Percentiles rank a stretch among this genome's conserved stretches.
Conservation (phyloP, 169 alveolate species). For the Plasmodium gallinaceum region DNA sequence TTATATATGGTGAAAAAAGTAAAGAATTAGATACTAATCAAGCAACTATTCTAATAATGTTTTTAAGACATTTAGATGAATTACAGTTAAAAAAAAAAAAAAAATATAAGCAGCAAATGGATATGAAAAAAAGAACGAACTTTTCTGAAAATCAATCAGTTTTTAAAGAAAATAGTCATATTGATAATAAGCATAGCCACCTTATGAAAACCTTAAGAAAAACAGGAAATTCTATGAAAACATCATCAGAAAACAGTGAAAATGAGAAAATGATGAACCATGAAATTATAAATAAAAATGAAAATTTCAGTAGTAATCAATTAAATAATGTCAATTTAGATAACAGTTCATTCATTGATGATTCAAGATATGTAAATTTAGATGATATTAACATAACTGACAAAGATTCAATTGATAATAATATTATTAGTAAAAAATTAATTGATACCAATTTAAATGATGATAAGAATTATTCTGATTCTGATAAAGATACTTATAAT, state of each 20-base stretch:
- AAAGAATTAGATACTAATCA: slow-evolving; percentile 21
- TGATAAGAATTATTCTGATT: not conserved
- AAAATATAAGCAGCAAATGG: slow-evolving; percentile 1
- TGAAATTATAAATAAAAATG: not conserved
- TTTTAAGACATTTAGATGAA: slow-evolving; percentile 26
- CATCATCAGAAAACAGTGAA: not conserved
- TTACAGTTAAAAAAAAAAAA: slow-evolving; percentile 17
- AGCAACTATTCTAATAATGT: slow-evolving; percentile 31
- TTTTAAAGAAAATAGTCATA: too few relatives aligned
- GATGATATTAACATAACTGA: too few relatives aligned
- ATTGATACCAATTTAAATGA: not conserved
- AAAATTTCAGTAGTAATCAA: not conserved
- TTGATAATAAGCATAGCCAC: too few relatives aligned
- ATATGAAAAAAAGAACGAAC: not conserved
- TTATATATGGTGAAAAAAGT: slow-evolving; percentile 46
- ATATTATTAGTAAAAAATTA: not conserved
- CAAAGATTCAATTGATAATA: not conserved
- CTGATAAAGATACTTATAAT: slow-evolving; percentile 71
- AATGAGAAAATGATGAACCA: not conserved
- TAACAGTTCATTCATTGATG: not conserved
- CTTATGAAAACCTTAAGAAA: not conserved
- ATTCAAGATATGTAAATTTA: not conserved
- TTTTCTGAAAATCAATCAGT: not conserved
- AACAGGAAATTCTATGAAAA: not conserved
- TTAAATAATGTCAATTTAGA: not conserved